Conservation (phyloP, 75 land plant genomes). For the Cupressus sempervirens region DNA sequence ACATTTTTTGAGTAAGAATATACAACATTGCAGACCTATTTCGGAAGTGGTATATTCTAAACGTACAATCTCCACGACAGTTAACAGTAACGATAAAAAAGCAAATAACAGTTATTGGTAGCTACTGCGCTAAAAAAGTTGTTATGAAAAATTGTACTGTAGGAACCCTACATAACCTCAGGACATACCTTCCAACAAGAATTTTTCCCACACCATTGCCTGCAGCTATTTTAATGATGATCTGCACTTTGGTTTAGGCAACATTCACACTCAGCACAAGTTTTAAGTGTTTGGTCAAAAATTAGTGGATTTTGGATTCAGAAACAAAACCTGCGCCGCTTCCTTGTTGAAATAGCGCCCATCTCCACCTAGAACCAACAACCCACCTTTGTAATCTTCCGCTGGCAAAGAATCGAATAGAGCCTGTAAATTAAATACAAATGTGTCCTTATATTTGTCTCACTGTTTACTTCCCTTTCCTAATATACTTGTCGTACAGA, state of each 20-base stretch:
- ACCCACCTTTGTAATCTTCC: slow-evolving; percentile 67
- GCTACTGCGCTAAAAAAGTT: not conserved
- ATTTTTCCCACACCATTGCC: slow-evolving; percentile 91
- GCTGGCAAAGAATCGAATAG: slow-evolving; percentile 75
- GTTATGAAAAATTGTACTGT: not conserved
- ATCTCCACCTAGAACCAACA: slow-evolving; percentile 71
- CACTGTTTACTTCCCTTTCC: not conserved
- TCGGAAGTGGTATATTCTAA: not conserved
- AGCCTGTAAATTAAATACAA: slow-evolving; percentile 40
- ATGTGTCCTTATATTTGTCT: not conserved
- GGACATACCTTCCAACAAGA: slow-evolving; percentile 70
- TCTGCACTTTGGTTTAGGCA: slow-evolving; percentile 36
- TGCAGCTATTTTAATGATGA: slow-evolving; percentile 92
- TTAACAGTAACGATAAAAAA: not conserved
- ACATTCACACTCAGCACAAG: not conserved
- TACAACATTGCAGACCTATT: not conserved
- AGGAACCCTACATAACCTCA: not conserved
- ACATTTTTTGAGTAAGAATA: not conserved
- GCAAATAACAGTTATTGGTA: not conserved
- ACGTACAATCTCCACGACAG: not conserved
- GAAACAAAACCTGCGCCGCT: slow-evolving; percentile 70
- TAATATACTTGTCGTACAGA: not conserved
- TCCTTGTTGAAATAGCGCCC: slow-evolving; percentile 88
- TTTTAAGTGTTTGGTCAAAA: not conserved
- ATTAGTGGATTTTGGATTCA: not conserved